Evolutionary conservation across 2,329 filamentous ascomycete genomes (phyloP), one percentile per base, ranked within the genome.

Genomic region (Cordyceps sp.): DNA sequence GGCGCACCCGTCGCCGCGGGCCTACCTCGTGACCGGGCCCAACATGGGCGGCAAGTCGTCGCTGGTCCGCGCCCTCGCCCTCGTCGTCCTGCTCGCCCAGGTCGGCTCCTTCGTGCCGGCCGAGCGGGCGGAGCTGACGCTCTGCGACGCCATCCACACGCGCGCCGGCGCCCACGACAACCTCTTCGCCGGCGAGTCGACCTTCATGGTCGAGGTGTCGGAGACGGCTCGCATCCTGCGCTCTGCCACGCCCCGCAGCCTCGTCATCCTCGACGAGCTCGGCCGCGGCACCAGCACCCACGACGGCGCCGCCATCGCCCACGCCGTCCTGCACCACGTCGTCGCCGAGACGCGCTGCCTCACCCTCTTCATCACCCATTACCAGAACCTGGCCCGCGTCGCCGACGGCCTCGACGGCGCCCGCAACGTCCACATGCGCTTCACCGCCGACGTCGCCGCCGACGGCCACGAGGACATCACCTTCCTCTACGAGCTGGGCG

Each of bases 31-130:
- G 45, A 98, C 90, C 0, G 90, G 90, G 0, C 90, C 90, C 20
- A 98, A 98, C 59, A 98, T 98, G 90, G 90, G 90, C 45, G 90
- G 90, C 35, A 98, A 98, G 51, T 93, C 84, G n/a, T 90, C 80
- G 36, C 98, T 93, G 53, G 88, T 98, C 16, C 83, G 90, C 33
- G 82, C 86, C 42, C 75, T 93, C 28, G 88, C 90, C 9, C 72
- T 98, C 6, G 84, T 96, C 39, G 72, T 80, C 30, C 86, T 98
- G 45, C 86, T 98, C 61, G 85, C 84, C 7, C 90, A 98, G 50
- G 79, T 94, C 40, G 90, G 90, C 31, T 92, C 82, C 24, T 98
- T 86, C 53, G 85, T 98, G 1, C 90, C 90, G 2, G 88, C 88
- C 16, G 64, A 68, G 19, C 65, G 72, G 3, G 73, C 88, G 18